Evolutionary conservation across 441 rosid genomes (phyloP).

Genomic region (Populus hybrid): DNA sequence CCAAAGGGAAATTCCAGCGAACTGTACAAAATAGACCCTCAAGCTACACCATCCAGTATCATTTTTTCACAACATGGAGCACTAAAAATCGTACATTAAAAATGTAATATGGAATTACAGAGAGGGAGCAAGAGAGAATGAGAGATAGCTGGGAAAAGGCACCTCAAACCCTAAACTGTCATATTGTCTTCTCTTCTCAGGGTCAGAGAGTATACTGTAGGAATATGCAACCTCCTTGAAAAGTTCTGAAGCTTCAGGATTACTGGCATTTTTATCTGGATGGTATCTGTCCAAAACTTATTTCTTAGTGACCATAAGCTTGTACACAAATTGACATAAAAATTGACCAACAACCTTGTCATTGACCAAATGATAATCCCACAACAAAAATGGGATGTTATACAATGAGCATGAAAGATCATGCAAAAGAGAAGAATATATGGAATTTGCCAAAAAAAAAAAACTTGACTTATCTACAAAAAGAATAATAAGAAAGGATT

Average conservation of each 20-base stretch:
- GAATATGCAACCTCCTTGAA: constrained; percentile 98
- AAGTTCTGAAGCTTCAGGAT: constrained; percentile 92
- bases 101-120: not conserved
- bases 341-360: not conserved
- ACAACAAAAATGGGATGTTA: not conserved
- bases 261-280: constrained; percentile 90
- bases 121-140: not conserved
- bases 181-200: constrained; percentile 95
- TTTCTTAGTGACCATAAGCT: constrained; percentile 14
- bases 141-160: constrained; percentile 3
- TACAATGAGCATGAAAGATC: not conserved
- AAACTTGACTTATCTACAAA: not conserved
- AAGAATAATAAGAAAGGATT: not conserved
- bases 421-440: not conserved
- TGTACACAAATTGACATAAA: not conserved
- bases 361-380: constrained; percentile 5
- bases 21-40: not conserved
- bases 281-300: constrained; percentile 62
- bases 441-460: not conserved
- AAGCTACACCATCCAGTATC: not conserved
- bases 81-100: not conserved
- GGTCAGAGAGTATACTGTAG: constrained; percentile 91
- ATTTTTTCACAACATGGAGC: not conserved
- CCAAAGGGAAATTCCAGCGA: not conserved
- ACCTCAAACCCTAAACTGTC: constrained; percentile 98